phyloP scores from a whole-genome alignment of 2,329 filamentous ascomycete genomes.

The Alternaria atra region DNA sequence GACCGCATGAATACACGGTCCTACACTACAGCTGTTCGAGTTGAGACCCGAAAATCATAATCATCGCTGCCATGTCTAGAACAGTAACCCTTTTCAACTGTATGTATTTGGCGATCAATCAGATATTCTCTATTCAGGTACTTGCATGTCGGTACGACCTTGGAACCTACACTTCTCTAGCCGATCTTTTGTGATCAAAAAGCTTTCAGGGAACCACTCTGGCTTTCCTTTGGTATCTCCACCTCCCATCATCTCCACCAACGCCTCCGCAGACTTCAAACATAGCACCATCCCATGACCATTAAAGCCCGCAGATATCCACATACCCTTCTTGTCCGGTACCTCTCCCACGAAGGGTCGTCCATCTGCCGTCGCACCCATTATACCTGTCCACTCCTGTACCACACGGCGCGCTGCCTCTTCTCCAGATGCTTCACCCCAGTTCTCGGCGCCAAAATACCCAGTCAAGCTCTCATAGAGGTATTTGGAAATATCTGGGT shows the following conservation, averaged over 20 bases:
- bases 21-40: neutral
- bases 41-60: conserved; percentile 49
- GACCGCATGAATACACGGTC: too few relatives aligned
- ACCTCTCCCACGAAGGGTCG: conserved; percentile 59
- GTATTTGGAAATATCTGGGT: conserved; percentile 62
- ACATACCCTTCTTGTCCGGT: conserved; percentile 58
- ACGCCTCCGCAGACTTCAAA: conserved; percentile 66
- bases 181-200: conserved; percentile 59
- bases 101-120: neutral
- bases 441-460: conserved; percentile 61
- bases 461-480: conserved; percentile 53
- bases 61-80: conserved; percentile 57
- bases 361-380: conserved; percentile 62
- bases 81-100: neutral
- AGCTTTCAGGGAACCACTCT: conserved; percentile 64
- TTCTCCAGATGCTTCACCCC: conserved; percentile 42
- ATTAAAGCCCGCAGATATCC: conserved; percentile 68
- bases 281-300: conserved; percentile 73
- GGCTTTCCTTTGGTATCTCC: conserved; percentile 45
- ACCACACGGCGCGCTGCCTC: conserved; percentile 37
- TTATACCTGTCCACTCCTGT: conserved; percentile 60
- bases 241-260: conserved; percentile 63
- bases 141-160: conserved; percentile 1
- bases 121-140: neutral
- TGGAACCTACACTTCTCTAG: conserved; percentile 39